Conservation (phyloP, 2,329 filamentous ascomycete genomes). For the Arthrobotrys megalospora region DNA sequence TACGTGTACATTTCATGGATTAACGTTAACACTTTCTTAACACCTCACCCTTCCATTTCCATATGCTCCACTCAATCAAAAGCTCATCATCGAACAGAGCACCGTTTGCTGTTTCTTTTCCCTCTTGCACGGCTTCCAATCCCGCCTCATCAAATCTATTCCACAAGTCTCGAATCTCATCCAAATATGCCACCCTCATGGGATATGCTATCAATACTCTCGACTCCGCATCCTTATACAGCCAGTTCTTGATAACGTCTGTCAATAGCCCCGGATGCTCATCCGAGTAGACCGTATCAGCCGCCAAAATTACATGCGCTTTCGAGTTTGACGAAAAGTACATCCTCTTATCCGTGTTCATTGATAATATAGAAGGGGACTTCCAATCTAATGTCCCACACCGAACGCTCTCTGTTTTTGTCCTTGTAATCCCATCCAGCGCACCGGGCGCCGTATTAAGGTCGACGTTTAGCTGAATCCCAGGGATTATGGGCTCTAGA, state of each 20-base stretch:
- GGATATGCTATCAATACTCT: conserved; percentile 68
- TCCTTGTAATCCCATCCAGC: background rate
- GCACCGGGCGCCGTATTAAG: conserved; percentile 63
- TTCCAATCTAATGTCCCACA: conserved; percentile 68
- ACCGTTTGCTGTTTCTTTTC: conserved; percentile 64
- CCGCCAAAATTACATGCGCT: conserved; percentile 67
- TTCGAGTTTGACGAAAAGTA: conserved; percentile 62
- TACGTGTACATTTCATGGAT: too few species aligned
- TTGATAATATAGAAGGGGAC: conserved; percentile 63
- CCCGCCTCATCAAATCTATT: conserved; percentile 66
- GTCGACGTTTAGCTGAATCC: conserved; percentile 65
- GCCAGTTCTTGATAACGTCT: conserved; percentile 66
- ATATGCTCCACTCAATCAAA: conserved; percentile 67
- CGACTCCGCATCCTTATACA: conserved; percentile 64
- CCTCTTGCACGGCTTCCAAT: conserved; percentile 66
- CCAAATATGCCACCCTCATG: conserved; percentile 68
- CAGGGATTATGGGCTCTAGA: conserved; percentile 66
- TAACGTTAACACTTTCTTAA: conserved; percentile 13
- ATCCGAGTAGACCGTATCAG: conserved; percentile 68
- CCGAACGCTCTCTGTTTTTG: conserved; percentile 33
- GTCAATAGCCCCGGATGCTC: conserved; percentile 68
- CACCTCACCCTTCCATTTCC: conserved; percentile 66
- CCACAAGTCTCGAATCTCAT: conserved; percentile 69
- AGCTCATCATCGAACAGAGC: conserved; percentile 67
- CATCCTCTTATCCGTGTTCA: conserved; percentile 33